Percentiles rank a stretch among this genome's conserved stretches.
These are phyloP conservation scores for Polygonum aviculare DNA, from an alignment of 148 eudicot genomes.

Conservation along the genomic window DNA sequence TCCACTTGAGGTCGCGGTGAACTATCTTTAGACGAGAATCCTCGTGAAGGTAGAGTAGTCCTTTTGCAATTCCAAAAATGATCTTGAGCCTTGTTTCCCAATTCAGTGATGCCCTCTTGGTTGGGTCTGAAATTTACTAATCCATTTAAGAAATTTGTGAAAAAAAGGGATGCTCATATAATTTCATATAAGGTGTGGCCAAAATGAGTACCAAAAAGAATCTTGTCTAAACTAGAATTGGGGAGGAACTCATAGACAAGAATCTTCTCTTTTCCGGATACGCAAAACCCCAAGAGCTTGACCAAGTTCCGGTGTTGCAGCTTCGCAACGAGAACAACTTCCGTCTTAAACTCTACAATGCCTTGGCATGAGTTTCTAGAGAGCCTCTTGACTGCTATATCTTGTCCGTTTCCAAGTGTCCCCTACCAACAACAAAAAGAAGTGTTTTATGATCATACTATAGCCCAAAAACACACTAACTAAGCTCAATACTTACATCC, in stretches of 20 bases:
- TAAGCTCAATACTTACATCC: no score
- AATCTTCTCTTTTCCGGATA: constrained; percentile 13
- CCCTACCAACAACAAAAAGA: not conserved
- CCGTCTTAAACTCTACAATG: constrained; percentile 9
- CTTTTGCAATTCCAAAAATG: constrained; percentile 7
- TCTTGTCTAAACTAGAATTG: constrained; percentile 11
- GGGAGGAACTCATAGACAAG: constrained; percentile 22
- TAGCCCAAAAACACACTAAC: not conserved
- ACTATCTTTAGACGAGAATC: not conserved
- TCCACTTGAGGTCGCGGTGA: not conserved
- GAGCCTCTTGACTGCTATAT: constrained; percentile 21
- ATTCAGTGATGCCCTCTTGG: not conserved
- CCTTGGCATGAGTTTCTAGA: constrained; percentile 16
- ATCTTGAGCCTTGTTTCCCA: constrained; percentile 3
- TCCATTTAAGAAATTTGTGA: not conserved
- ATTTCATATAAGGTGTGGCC: not conserved
- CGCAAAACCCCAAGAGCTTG: constrained; percentile 13
- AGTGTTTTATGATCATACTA: no score
- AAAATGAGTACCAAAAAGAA: constrained; percentile 16
- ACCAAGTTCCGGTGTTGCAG: constrained; percentile 23
- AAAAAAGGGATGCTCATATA: not conserved
- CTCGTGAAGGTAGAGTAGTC: constrained; percentile 12
- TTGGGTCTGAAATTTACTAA: not conserved
- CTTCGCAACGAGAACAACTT: constrained; percentile 12
- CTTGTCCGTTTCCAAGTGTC: constrained; percentile 9